phyloP scores from a whole-genome alignment of 129 eudicot species.

The Kitagawia praeruptora region DNA sequence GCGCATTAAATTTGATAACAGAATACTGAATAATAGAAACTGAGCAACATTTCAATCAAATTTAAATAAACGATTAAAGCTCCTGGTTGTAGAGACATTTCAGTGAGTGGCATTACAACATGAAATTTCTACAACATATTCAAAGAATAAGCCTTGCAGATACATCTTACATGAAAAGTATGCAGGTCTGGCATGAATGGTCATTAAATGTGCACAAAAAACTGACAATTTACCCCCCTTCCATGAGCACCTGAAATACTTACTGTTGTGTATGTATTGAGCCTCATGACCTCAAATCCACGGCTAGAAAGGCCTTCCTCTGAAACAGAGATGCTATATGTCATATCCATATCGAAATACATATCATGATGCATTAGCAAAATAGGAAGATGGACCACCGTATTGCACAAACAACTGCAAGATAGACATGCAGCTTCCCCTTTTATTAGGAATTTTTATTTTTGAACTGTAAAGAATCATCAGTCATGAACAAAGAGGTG shows the following conservation, averaged over 20 bases:
- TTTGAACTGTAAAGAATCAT: neutral
- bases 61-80: neutral
- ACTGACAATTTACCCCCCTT: neutral
- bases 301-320: conserved; percentile 82
- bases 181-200: neutral
- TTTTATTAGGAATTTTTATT: neutral
- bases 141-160: neutral
- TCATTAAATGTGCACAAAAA: neutral
- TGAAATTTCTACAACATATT: neutral
- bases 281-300: conserved; percentile 75
- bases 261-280: conserved; percentile 91
- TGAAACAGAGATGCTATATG: conserved; percentile 30
- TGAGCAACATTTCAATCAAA: neutral
- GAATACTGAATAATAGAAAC: neutral
- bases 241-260: conserved; percentile 12
- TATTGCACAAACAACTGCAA: neutral
- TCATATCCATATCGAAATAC: neutral
- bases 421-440: neutral
- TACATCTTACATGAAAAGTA: neutral
- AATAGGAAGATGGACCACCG: neutral
- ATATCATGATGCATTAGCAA: neutral
- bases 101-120: neutral
- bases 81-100: neutral
- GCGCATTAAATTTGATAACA: neutral
- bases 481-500: neutral